These are phyloP conservation scores for Starmerella apis DNA, from an alignment of 805 yeast genomes.

Conservation along the genomic window DNA sequence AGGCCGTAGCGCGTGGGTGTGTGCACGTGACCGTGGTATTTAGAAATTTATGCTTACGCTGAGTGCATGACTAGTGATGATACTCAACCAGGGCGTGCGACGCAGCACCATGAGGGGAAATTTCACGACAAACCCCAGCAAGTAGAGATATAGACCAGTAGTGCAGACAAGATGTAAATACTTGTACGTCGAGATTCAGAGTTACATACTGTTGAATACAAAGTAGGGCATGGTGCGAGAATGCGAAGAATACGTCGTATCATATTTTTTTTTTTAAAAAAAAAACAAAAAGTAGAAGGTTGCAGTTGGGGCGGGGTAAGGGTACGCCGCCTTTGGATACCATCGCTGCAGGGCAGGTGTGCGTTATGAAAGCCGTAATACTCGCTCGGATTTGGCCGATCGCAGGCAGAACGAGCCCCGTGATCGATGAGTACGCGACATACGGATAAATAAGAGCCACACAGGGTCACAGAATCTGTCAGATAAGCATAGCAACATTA, in stretches of 20 bases:
- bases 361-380: background rate
- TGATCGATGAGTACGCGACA: constrained; percentile 3
- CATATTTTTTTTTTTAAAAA: no score
- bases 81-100: background rate
- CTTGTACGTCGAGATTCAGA: no score
- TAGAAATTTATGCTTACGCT: no score
- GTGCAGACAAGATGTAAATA: no score
- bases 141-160: no score
- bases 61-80: background rate
- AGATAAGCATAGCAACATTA: constrained; percentile 2
- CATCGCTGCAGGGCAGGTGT: background rate
- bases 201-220: no score
- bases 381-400: constrained; percentile 8
- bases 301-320: constrained; percentile 7
- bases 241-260: constrained; percentile 5
- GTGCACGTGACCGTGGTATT: background rate
- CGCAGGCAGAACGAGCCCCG: constrained; percentile 11
- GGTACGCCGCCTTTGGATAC: background rate
- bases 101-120: constrained; percentile 2
- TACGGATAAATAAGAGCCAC: constrained; percentile 4
- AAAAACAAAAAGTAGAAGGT: background rate
- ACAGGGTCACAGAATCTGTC: background rate
- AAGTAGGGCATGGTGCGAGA: no score
- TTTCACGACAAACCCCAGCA: background rate
- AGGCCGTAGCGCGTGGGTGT: background rate